phyloP scores from a whole-genome alignment of 164 flowering plant genomes.

The Vitis rotundifolia region DNA sequence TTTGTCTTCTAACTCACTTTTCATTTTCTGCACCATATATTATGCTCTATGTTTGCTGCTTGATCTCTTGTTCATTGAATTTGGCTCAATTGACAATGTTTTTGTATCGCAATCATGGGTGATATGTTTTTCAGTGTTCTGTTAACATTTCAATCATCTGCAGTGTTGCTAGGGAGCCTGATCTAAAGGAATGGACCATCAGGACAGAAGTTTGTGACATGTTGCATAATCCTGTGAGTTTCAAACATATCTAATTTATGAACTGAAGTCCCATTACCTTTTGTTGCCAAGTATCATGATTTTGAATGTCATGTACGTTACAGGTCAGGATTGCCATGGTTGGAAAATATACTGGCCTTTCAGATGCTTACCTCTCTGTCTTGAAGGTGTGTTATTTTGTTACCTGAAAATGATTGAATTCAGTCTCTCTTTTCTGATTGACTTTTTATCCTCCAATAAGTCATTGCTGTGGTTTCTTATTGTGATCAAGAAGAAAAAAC shows the following conservation, averaged over 20 bases:
- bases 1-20: conserved; percentile 35
- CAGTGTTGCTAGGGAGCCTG: conserved; percentile 62
- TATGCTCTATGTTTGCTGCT: background rate
- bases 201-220: conserved; percentile 65
- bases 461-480: too few relatives aligned
- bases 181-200: conserved; percentile 73
- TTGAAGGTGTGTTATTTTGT: conserved; percentile 58
- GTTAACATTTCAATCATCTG: conserved; percentile 5
- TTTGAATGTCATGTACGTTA: conserved; percentile 3
- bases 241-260: background rate
- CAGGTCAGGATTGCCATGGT: conserved; percentile 99
- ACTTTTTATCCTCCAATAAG: too few relatives aligned
- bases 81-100: too few relatives aligned
- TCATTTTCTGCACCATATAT: background rate
- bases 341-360: conserved; percentile 92
- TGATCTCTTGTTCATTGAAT: too few relatives aligned
- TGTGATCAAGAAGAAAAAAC: too few relatives aligned
- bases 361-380: conserved; percentile 94
- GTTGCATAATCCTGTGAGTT: conserved; percentile 68
- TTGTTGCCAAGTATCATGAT: background rate
- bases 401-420: background rate
- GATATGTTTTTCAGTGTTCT: too few relatives aligned
- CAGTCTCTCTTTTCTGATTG: too few relatives aligned
- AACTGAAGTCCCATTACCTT: background rate
- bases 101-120: too few relatives aligned